Evolutionary conservation across 768 basidiomycete genomes (phyloP).

Genomic region (Leccinum barrowsii): DNA sequence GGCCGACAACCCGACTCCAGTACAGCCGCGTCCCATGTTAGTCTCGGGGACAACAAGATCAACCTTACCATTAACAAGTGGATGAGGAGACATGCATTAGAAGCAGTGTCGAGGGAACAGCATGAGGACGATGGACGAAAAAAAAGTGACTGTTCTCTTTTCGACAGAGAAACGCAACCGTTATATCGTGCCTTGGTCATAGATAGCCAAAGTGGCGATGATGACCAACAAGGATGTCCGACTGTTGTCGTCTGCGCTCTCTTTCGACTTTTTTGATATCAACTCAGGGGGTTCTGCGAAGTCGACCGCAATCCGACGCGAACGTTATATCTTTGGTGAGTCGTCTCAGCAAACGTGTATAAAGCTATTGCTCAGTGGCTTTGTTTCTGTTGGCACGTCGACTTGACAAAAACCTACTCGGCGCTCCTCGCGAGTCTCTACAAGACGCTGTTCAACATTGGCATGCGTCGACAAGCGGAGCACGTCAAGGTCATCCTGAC

Average conservation of each 20-base stretch:
- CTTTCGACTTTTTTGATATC: conserved; percentile 78
- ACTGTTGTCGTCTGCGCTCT: conserved; percentile 64
- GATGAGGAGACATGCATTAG: conserved; percentile 66
- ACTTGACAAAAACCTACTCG: conserved; percentile 78
- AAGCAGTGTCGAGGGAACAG: no score
- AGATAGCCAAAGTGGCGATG: conserved; percentile 64
- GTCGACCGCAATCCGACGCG: conserved; percentile 86
- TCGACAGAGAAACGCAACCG: not conserved
- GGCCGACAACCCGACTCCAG: conserved; percentile 27
- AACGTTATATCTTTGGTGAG: conserved; percentile 89
- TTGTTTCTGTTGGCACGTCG: conserved; percentile 71
- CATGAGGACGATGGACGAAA: conserved; percentile 22
- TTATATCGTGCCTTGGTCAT: no score
- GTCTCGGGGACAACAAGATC: no score
- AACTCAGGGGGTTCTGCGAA: conserved; percentile 90
- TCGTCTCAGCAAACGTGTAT: not conserved
- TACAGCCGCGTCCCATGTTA: no score
- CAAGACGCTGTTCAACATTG: conserved; percentile 88
- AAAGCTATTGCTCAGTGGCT: not conserved
- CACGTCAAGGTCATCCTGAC: conserved; percentile 69
- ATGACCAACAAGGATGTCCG: conserved; percentile 80
- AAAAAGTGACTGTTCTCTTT: conserved; percentile 25
- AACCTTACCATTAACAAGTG: no score
- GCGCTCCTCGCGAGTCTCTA: conserved; percentile 59
- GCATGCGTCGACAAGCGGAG: conserved; percentile 70